Evolutionary conservation across 2,329 filamentous ascomycete genomes (phyloP), one percentile per base, ranked within the genome.

Genomic region (Fusarium sp.): DNA sequence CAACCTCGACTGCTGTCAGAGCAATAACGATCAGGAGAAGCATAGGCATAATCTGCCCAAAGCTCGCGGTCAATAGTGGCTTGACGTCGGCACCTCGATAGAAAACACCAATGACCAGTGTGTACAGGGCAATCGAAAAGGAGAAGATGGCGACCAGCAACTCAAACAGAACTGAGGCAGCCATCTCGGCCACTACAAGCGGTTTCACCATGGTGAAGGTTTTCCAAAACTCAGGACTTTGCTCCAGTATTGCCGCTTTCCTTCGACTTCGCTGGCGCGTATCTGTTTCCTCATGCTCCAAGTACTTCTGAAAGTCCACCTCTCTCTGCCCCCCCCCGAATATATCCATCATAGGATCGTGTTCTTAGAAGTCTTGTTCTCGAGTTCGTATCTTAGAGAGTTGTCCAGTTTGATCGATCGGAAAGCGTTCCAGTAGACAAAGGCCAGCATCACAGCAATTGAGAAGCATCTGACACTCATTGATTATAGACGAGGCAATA

Each of bases 11-110:
- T 33, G 62, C 62, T 33, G 71, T 74, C 36, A 67, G 39, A 14
- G 39, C 60, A 51, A 71, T 63, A 15, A 71, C 66, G 15, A 71
- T 20, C 2, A 74, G 47, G 15, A 74, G 41, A 38, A 73, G 61
- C 35, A 74, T 70, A 22, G 70, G 70, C 70, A 73, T 56, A 28
- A 74, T 74, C 38, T 73, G 67, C n/a, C 41, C 55, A 41, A 63
- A 69, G 24, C 35, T 55, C 11, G 38, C 35, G 14, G 36, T 41
- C 10, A 70, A 39, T 26, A 70, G 45, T 22, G 60, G 38, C 36
- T 52, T 39, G 31, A 39, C 47, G 20, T 62, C 56, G 6, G 69
- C 47, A 12, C n/a, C 56, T 31, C 44, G 24, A 12, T 65, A 33
- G 31, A 70, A 59, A 35, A 70, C 24, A 18, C 60, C 42, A 26